Evolutionary conservation across 164 flowering plant species (phyloP).

Genomic region (Kalanchoe fedtschenkoi): DNA sequence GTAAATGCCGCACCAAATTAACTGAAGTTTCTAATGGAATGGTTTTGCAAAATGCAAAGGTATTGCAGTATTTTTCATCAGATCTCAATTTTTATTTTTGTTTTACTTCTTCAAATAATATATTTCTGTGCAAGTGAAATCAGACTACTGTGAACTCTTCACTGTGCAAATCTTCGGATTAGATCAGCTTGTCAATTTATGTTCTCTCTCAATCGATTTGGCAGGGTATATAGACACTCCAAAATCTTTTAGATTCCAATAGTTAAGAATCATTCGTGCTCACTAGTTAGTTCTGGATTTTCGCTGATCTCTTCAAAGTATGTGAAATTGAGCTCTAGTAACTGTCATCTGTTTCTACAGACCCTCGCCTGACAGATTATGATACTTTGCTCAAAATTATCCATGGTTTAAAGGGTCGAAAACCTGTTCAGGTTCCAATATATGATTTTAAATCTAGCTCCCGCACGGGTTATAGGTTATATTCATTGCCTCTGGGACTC

Average conservation of each 20-base stretch:
- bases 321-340: conserved; percentile 6
- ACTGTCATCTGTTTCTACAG: conserved; percentile 35
- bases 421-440: conserved; percentile 70
- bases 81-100: too few relatives aligned
- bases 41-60: not conserved
- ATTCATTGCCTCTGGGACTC: conserved; percentile 5
- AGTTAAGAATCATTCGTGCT: not conserved
- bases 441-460: conserved; percentile 93
- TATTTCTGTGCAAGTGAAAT: not conserved
- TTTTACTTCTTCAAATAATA: too few relatives aligned
- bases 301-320: not conserved
- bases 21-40: not conserved
- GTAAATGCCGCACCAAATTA: too few relatives aligned
- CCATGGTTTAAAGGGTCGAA: conserved; percentile 71
- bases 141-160: too few relatives aligned
- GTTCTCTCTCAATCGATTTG: too few relatives aligned
- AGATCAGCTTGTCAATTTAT: too few relatives aligned
- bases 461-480: conserved; percentile 85
- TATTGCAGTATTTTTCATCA: not conserved
- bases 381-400: conserved; percentile 79
- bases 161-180: too few relatives aligned
- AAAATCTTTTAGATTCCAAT: not conserved
- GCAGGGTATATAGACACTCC: too few relatives aligned
- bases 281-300: too few relatives aligned
- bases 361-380: conserved; percentile 93